phyloP scores from a whole-genome alignment of 164 flowering plant genomes.

The Berberis vulgaris region DNA sequence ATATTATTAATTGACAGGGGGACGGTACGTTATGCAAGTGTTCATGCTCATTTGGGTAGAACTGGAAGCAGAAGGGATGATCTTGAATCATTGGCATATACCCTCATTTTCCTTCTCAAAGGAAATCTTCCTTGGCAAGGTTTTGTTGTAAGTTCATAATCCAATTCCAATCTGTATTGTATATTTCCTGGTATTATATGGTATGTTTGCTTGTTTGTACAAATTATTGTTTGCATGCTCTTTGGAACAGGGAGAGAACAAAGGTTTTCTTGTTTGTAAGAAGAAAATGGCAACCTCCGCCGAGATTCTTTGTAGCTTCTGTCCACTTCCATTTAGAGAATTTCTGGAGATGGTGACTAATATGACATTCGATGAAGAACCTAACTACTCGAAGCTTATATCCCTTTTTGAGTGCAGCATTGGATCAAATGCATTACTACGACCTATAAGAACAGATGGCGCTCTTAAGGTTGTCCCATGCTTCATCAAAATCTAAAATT shows the following conservation, averaged over 20 bases:
- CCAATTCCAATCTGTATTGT: neutral
- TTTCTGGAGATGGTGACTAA: slow-evolving; percentile 47
- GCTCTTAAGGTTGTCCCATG: slow-evolving; percentile 31
- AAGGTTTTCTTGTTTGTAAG: slow-evolving; percentile 53
- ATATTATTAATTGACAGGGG: slow-evolving; percentile 30
- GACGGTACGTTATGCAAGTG: slow-evolving; percentile 63
- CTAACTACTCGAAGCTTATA: slow-evolving; percentile 42
- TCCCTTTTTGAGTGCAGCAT: slow-evolving; percentile 37
- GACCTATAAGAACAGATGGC: slow-evolving; percentile 43
- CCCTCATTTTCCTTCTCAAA: slow-evolving; percentile 44
- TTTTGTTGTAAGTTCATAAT: slow-evolving; percentile 22
- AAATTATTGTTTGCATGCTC: slow-evolving; percentile 1
- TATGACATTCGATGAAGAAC: slow-evolving; percentile 58
- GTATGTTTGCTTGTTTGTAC: neutral
- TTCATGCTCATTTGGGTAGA: slow-evolving; percentile 62
- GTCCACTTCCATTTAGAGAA: slow-evolving; percentile 42
- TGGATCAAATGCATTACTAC: slow-evolving; percentile 20
- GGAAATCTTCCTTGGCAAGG: slow-evolving; percentile 68
- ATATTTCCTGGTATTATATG: neutral
- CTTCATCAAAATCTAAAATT: neutral
- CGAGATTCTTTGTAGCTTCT: slow-evolving; percentile 35
- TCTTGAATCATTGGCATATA: slow-evolving; percentile 58
- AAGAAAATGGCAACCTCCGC: slow-evolving; percentile 53
- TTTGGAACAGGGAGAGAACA: slow-evolving; percentile 49
- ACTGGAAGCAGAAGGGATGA: slow-evolving; percentile 66